Evolutionary conservation across 225 moss, liverwort and hornwort genomes (phyloP).

Genomic region (Pleurozium schreberi): DNA sequence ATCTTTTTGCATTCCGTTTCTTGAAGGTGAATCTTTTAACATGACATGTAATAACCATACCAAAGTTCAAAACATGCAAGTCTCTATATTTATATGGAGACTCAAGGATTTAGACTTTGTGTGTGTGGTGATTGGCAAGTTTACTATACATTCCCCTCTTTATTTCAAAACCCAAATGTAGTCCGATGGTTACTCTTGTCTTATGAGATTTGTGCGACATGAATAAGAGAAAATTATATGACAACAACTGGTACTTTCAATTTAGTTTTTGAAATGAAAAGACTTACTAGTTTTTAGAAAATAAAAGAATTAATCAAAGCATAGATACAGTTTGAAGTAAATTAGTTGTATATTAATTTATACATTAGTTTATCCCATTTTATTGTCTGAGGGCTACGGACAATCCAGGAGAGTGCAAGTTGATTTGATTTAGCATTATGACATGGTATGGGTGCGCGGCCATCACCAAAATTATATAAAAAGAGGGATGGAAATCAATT

Average conservation of each 20-base stretch:
- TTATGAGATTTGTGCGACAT: background rate
- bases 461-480: background rate
- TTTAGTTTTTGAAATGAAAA: background rate
- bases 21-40: too few species aligned
- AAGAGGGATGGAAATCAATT: background rate
- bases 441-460: fast-evolving
- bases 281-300: background rate
- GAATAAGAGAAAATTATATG: background rate
- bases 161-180: background rate
- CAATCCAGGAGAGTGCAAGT: background rate
- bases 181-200: background rate
- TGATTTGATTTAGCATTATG: background rate
- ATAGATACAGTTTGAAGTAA: too few species aligned
- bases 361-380: background rate
- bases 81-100: too few species aligned
- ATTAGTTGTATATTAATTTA: too few species aligned
- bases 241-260: background rate
- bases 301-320: background rate
- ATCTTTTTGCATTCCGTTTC: too few species aligned
- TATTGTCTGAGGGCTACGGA: background rate
- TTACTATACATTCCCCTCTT: background rate
- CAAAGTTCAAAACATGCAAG: too few species aligned
- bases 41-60: too few species aligned
- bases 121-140: too few species aligned
- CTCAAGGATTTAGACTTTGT: too few species aligned